phyloP scores from a whole-genome alignment of 192 early-diverging fungal species.

The Coemansia umbellata region DNA sequence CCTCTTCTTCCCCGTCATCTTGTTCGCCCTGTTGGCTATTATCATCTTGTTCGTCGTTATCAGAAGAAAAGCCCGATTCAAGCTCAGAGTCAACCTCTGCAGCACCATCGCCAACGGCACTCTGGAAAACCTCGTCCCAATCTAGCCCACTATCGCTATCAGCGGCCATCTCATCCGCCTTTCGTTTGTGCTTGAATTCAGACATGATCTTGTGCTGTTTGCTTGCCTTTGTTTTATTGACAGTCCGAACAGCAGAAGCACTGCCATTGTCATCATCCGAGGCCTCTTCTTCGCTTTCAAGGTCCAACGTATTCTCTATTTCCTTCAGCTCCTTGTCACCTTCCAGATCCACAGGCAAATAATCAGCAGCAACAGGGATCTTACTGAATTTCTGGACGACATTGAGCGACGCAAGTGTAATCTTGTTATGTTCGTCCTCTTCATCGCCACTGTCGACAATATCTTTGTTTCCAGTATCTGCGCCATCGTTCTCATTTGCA shows the following conservation, averaged over 20 bases:
- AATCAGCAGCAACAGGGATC: conserved; percentile 83
- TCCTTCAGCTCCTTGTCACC: conserved; percentile 57
- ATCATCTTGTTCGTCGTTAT: conserved; percentile 50
- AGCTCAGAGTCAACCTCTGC: conserved; percentile 42
- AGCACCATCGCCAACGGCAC: conserved; percentile 65
- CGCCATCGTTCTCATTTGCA: conserved; percentile 22
- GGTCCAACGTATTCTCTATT: conserved; percentile 54
- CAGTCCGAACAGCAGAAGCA: background rate
- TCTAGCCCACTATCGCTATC: conserved; percentile 55
- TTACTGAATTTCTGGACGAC: conserved; percentile 90
- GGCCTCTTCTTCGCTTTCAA: conserved; percentile 31
- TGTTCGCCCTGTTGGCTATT: conserved; percentile 20
- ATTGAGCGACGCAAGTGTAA: conserved; percentile 38
- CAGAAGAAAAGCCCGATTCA: conserved; percentile 41
- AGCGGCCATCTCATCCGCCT: conserved; percentile 38
- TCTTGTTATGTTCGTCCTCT: conserved; percentile 4
- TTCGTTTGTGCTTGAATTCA: conserved; percentile 22
- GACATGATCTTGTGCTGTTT: conserved; percentile 18
- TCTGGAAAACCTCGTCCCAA: conserved; percentile 88
- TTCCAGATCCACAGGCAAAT: conserved; percentile 78
- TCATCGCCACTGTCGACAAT: conserved; percentile 30
- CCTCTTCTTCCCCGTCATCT: conserved; percentile 6
- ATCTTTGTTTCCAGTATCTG: too few species aligned
- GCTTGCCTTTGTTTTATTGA: background rate
- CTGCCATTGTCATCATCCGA: conserved; percentile 25